These are phyloP conservation scores for Aureobasidium uvarum DNA, from an alignment of 2,329 filamentous ascomycete genomes.

Conservation along the genomic window DNA sequence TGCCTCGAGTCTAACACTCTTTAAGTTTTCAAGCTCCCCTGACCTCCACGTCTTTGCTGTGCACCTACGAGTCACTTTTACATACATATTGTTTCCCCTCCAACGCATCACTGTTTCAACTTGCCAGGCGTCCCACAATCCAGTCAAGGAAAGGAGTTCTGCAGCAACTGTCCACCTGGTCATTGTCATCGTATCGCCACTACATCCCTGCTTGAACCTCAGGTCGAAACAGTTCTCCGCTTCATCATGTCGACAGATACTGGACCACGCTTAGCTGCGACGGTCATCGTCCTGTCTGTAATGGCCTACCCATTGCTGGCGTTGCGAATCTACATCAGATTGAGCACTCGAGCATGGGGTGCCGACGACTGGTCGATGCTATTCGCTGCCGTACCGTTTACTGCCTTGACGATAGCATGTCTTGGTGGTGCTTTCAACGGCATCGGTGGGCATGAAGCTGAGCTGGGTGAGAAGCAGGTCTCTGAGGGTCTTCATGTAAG, in stretches of 20 bases:
- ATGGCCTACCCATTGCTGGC: conserved; percentile 18
- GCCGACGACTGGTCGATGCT: conserved; percentile 23
- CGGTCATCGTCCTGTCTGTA: conserved; percentile 17
- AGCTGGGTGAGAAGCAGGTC: conserved; percentile 29
- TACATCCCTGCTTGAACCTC: not conserved
- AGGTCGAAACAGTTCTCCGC: not conserved
- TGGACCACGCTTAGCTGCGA: conserved; percentile 19
- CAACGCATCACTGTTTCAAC: conserved; percentile 9
- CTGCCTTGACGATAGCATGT: conserved; percentile 35
- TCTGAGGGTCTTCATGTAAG: conserved; percentile 33
- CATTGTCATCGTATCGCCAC: not conserved
- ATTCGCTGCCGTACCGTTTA: conserved; percentile 31
- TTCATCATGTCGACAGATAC: conserved; percentile 10
- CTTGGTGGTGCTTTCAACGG: conserved; percentile 38
- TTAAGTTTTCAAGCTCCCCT: conserved; percentile 15
- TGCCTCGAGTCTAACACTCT: conserved; percentile 7
- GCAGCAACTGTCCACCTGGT: not conserved
- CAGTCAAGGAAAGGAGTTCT: not conserved
- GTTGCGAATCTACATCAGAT: conserved; percentile 20
- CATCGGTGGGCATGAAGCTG: conserved; percentile 36
- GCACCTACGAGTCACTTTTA: conserved; percentile 4
- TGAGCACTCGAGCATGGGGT: conserved; percentile 25
- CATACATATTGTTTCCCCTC: conserved; percentile 10
- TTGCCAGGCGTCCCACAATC: not conserved
- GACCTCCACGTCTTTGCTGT: conserved; percentile 13